Base-by-base conservation (phyloP, 1,284 basidiomycete genomes). In the Cryptococcus sp. region DNA sequence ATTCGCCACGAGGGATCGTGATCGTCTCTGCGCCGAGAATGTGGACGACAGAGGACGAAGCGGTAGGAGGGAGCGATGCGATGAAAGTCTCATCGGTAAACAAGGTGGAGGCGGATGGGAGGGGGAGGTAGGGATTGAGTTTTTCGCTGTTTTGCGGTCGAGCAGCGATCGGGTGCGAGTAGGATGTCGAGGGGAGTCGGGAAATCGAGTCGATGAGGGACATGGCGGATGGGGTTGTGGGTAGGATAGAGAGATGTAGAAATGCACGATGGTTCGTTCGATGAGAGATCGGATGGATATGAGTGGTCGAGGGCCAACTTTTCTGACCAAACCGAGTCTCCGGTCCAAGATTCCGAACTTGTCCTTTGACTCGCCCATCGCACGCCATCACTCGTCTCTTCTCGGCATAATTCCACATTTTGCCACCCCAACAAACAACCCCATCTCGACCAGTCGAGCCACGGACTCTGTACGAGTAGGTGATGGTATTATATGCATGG, bases 51-150 rank as follows among this genome's bases (percentile, higher is more conserved):
- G 58, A 59, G 22, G 55, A 53, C 7, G 58, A 48, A 11, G 65
- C 60, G 9, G 65, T 54, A 11, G 62, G 49, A 9, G 69, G 69
- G 11, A 71, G 56, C 12, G 69, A 66, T 11, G 60, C 57, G 19
- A 71, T 59, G 52, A 66, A 69, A 6, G 61, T 62, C 23, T 61
- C 38, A 50, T 64, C 59, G 54, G 69, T 71, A 53, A 65, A 57
- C 40, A 71, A 60, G 37, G 62, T 54, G 18, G 64, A 54, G 41
- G 55, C 44, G n/a, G 53, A 42, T 14, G 69, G 62, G 22, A 71
- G 56, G 24, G 69, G 67, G 32, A 71, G 62, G 57, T 71, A 71
- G 10, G 67, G 69, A 62, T 71, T 71, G 47, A 71, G 63, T 42
- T 57, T 56, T 21, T 50, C 48, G 14, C 57, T 54, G 2, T 53